Conservation (phyloP, 1,284 basidiomycete species). For the Malassezia sympodialis region DNA sequence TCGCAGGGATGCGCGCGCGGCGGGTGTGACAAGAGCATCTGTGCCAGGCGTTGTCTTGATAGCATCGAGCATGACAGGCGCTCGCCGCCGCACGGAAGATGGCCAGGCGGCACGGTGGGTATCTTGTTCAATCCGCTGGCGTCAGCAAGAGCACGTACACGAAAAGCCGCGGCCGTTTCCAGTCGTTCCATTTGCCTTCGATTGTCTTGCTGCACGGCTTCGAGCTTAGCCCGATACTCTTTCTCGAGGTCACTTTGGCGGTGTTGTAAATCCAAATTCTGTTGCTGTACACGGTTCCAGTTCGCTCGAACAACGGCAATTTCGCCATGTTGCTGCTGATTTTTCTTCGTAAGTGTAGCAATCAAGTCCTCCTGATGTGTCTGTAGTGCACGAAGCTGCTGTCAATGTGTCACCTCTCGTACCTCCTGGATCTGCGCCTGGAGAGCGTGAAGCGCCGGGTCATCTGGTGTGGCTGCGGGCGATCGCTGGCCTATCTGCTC, state of each 20-base stretch:
- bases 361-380: constrained; percentile 24
- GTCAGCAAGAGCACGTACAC: constrained; percentile 11
- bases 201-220: constrained; percentile 27
- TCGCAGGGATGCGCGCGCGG: neutral
- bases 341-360: constrained; percentile 20
- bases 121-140: constrained; percentile 31
- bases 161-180: constrained; percentile 30
- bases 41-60: neutral
- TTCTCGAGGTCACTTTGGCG: constrained; percentile 23
- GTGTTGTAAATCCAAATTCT: constrained; percentile 26
- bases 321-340: constrained; percentile 30
- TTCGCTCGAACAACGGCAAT: constrained; percentile 33
- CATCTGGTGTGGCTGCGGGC: neutral
- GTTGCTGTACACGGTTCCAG: constrained; percentile 25
- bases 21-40: neutral
- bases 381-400: constrained; percentile 19
- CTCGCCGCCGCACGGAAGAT: constrained; percentile 24
- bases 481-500: neutral
- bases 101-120: constrained; percentile 32
- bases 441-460: constrained; percentile 3
- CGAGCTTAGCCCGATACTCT: constrained; percentile 23
- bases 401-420: neutral
- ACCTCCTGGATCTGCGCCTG: constrained; percentile 20
- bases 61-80: constrained; percentile 14
- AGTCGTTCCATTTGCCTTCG: constrained; percentile 25